A percentile compares a stretch with the other conserved stretches of the same genome.
phyloP scores from a whole-genome alignment of 805 yeast species.

The Komagataella kurtzmanii region DNA sequence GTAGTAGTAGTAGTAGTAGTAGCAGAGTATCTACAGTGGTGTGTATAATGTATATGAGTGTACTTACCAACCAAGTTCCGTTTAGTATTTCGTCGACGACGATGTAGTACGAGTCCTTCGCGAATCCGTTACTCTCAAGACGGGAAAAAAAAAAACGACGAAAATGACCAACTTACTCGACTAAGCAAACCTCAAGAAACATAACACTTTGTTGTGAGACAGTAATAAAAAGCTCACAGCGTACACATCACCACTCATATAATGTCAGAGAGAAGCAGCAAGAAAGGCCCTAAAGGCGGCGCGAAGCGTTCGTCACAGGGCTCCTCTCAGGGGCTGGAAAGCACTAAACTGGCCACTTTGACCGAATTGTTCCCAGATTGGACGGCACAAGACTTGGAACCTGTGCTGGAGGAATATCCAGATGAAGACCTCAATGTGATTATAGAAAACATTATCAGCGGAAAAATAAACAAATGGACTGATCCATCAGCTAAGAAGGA shows the following conservation, averaged over 20 bases:
- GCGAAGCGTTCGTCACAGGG: constrained; percentile 13
- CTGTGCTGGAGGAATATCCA: constrained; percentile 59
- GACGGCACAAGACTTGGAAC: constrained; percentile 72
- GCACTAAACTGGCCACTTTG: constrained; percentile 37
- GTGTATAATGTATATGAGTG: background rate
- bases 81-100: background rate
- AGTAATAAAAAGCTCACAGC: background rate
- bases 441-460: constrained; percentile 79
- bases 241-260: background rate
- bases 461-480: constrained; percentile 88
- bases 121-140: background rate
- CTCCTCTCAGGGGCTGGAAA: background rate
- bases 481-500: constrained; percentile 67
- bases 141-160: background rate
- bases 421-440: constrained; percentile 62
- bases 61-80: background rate
- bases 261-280: constrained; percentile 22
- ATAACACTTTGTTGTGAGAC: background rate
- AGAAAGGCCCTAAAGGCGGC: constrained; percentile 25
- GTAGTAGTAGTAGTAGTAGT: background rate
- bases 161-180: background rate
- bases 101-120: background rate
- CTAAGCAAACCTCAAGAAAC: background rate
- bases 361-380: constrained; percentile 90
- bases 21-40: background rate